Conservation (phyloP, 2,329 filamentous ascomycete species). For the Moelleriella libera region DNA sequence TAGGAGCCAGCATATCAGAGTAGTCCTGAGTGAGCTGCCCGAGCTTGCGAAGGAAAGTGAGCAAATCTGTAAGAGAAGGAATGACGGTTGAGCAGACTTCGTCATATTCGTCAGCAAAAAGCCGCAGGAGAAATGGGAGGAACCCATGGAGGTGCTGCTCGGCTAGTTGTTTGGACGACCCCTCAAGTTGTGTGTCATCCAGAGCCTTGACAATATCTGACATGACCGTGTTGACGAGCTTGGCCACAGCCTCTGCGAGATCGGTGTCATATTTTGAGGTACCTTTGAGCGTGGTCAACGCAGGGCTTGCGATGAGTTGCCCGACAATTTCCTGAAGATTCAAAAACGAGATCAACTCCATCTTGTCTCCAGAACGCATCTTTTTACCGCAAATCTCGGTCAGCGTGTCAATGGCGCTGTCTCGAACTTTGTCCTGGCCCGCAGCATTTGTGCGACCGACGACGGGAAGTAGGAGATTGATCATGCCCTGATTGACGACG, state of each 20-base stretch:
- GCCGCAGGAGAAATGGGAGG: conserved; percentile 74
- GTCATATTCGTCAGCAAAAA: conserved; percentile 96
- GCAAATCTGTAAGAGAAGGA: conserved; percentile 78
- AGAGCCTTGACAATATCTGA: conserved; percentile 78
- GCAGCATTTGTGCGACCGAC: conserved; percentile 59
- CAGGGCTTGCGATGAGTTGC: conserved; percentile 72
- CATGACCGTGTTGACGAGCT: conserved; percentile 82
- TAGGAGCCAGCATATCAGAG: conserved; percentile 69
- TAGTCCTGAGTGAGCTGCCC: conserved; percentile 61
- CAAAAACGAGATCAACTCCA: conserved; percentile 82
- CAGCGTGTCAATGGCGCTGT: conserved; percentile 86
- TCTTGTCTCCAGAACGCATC: conserved; percentile 89
- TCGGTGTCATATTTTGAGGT: conserved; percentile 89
- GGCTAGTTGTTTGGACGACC: conserved; percentile 56
- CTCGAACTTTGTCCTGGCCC: conserved; percentile 64
- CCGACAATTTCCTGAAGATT: conserved; percentile 75
- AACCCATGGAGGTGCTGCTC: conserved; percentile 74
- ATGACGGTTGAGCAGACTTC: conserved; percentile 96
- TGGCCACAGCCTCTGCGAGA: conserved; percentile 86
- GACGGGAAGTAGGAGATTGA: conserved; percentile 72
- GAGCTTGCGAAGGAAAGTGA: conserved; percentile 79
- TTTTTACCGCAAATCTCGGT: conserved; percentile 96
- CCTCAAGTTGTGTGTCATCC: conserved; percentile 49
- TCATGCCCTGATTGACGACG: conserved; percentile 79
- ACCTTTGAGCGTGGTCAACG: conserved; percentile 62